Percentiles rank a stretch among this genome's conserved stretches.
These are phyloP conservation scores for Trametes polyzona DNA, from an alignment of 1,284 basidiomycete genomes.

Conservation along the genomic window DNA sequence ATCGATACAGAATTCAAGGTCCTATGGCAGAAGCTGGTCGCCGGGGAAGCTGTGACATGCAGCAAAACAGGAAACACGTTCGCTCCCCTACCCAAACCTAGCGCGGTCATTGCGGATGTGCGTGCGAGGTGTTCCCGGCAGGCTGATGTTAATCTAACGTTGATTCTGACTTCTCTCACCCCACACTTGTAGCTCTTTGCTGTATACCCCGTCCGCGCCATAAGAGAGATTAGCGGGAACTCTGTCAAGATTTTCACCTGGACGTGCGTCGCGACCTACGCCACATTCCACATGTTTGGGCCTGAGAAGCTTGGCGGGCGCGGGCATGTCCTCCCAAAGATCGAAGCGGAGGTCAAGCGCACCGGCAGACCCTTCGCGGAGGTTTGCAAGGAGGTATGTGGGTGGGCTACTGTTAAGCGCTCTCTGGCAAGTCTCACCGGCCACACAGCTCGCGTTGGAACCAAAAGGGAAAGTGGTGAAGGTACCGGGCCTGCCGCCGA, in stretches of 20 bases:
- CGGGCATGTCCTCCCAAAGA: neutral
- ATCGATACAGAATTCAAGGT: neutral
- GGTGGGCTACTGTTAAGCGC: too few species aligned
- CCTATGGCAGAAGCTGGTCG: neutral
- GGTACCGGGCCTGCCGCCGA: slow-evolving; percentile 24
- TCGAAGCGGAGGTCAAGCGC: neutral
- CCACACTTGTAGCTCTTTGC: slow-evolving; percentile 27
- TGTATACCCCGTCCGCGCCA: neutral
- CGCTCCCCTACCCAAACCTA: neutral
- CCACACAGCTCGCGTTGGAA: slow-evolving; percentile 5
- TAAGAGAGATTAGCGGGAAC: slow-evolving; percentile 13
- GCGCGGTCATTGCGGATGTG: slow-evolving; percentile 3
- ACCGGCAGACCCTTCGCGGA: neutral
- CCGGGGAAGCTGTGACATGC: neutral
- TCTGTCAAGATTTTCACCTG: slow-evolving; percentile 23
- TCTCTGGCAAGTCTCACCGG: too few species aligned
- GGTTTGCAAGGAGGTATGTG: slow-evolving; percentile 10
- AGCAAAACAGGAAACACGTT: neutral
- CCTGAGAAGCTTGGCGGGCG: neutral
- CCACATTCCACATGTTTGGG: slow-evolving; percentile 11
- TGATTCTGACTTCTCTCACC: too few species aligned
- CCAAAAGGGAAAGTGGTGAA: slow-evolving; percentile 6
- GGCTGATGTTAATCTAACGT: neutral
- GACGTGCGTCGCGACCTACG: slow-evolving; percentile 17
- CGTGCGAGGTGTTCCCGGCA: neutral